Evolutionary conservation across 164 flowering plant genomes (phyloP).

Genomic region (Sedum album): DNA sequence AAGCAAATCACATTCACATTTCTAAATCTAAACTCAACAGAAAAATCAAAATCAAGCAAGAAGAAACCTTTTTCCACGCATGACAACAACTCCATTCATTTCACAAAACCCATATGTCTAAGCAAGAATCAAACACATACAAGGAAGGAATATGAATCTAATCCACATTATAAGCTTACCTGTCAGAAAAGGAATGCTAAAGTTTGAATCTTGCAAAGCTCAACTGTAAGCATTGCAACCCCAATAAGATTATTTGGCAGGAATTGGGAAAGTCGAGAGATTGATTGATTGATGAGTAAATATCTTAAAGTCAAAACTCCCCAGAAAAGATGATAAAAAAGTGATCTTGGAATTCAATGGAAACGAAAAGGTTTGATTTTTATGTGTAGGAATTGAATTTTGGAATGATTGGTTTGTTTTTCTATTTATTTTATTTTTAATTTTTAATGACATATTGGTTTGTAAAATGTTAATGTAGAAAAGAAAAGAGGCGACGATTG

Average conservation of each 20-base stretch:
- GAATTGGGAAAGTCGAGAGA: background rate
- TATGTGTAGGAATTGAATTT: background rate
- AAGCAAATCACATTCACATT: too few relatives aligned
- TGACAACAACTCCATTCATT: background rate
- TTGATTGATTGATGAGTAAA: background rate
- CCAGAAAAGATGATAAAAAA: background rate
- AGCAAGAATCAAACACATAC: background rate
- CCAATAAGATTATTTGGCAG: background rate
- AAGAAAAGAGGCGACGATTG: too few relatives aligned
- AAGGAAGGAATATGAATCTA: conserved; percentile 1
- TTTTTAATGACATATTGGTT: too few relatives aligned
- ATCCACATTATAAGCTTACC: background rate
- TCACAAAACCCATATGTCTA: background rate
- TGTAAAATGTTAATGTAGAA: too few relatives aligned
- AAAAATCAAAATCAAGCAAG: background rate
- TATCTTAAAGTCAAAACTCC: background rate
- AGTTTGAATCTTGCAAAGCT: background rate
- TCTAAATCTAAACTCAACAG: too few relatives aligned
- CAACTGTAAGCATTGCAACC: too few relatives aligned
- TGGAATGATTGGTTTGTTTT: too few relatives aligned
- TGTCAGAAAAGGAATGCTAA: background rate
- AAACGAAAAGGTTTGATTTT: background rate
- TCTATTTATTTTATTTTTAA: background rate
- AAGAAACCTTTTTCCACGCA: background rate
- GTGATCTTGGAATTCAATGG: background rate